Percentiles rank a stretch among this genome's conserved stretches.
Evolutionary conservation across 2,329 filamentous ascomycete species (phyloP).

Genomic region (Epichloe brachyelytri): DNA sequence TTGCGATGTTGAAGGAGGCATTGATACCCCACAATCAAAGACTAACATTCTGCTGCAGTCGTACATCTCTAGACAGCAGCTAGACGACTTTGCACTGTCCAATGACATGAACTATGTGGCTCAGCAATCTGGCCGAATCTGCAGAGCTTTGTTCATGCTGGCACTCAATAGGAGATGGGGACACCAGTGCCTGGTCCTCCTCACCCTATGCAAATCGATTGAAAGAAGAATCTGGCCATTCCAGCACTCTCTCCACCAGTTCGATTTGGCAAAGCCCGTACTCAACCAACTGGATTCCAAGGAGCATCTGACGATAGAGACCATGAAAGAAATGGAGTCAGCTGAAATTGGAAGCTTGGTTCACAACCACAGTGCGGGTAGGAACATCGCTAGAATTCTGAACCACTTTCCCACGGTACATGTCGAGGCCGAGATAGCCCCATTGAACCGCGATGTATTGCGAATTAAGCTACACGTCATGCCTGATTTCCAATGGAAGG

Average conservation of each 20-base stretch:
- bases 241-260: conserved; percentile 89
- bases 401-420: conserved; percentile 86
- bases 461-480: conserved; percentile 78
- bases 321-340: conserved; percentile 82
- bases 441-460: conserved; percentile 85
- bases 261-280: conserved; percentile 75
- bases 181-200: conserved; percentile 79
- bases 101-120: conserved; percentile 93
- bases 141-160: conserved; percentile 92
- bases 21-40: conserved; percentile 68
- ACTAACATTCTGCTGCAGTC: conserved; percentile 92
- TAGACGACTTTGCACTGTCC: conserved; percentile 85
- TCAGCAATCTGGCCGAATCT: conserved; percentile 90
- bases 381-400: conserved; percentile 65
- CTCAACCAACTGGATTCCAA: conserved; percentile 78
- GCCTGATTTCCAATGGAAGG: conserved; percentile 90
- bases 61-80: conserved; percentile 76
- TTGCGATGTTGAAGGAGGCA: conserved; percentile 65
- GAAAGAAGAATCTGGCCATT: conserved; percentile 94
- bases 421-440: conserved; percentile 88
- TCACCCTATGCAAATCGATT: conserved; percentile 92
- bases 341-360: conserved; percentile 84
- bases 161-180: conserved; percentile 92
- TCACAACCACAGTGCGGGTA: conserved; percentile 80
- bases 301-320: conserved; percentile 62